phyloP scores from a whole-genome alignment of 768 basidiomycete genomes.

The Leccinum barrowsii region DNA sequence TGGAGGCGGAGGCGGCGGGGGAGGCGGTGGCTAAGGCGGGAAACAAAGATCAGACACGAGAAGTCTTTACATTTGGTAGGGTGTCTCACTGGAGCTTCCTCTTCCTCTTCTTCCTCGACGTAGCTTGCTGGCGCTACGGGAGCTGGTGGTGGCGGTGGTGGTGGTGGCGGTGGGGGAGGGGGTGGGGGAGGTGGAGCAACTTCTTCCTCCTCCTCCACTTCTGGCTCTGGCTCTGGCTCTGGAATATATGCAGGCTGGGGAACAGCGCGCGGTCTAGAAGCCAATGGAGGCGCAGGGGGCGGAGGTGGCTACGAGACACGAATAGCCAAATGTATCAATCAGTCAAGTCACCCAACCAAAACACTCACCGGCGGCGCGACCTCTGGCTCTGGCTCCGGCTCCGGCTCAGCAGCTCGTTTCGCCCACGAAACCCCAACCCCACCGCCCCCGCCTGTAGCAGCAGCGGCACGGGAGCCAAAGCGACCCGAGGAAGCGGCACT shows the following conservation, averaged over 20 bases:
- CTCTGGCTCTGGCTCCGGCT: constrained; percentile 27
- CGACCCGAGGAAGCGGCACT: constrained; percentile 40
- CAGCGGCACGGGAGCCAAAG: constrained; percentile 26
- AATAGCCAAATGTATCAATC: not conserved
- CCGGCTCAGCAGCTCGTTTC: constrained; percentile 18
- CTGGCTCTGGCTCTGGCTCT: constrained; percentile 12
- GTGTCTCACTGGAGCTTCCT: constrained; percentile 6
- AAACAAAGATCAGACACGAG: not conserved
- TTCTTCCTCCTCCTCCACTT: constrained; percentile 14
- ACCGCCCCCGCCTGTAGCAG: constrained; percentile 31
- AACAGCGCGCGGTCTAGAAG: constrained; percentile 18
- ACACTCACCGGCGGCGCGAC: constrained; percentile 29
- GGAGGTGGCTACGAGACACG: constrained; percentile 21
- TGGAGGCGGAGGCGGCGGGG: constrained; percentile 33
- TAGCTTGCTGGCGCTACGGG: constrained; percentile 18
- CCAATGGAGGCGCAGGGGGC: constrained; percentile 24
- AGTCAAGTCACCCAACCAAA: constrained; percentile 7
- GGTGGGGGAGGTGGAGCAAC: constrained; percentile 12
- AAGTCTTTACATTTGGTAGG: not conserved
- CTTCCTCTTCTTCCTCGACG: constrained; percentile 13
- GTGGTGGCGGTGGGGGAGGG: constrained; percentile 26
- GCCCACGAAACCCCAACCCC: constrained; percentile 19
- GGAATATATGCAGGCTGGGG: constrained; percentile 16
- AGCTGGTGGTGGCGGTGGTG: constrained; percentile 3
- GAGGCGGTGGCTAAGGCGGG: constrained; percentile 19